phyloP scores from a whole-genome alignment of 2,329 filamentous ascomycete species.

The Botryotinia globosa region DNA sequence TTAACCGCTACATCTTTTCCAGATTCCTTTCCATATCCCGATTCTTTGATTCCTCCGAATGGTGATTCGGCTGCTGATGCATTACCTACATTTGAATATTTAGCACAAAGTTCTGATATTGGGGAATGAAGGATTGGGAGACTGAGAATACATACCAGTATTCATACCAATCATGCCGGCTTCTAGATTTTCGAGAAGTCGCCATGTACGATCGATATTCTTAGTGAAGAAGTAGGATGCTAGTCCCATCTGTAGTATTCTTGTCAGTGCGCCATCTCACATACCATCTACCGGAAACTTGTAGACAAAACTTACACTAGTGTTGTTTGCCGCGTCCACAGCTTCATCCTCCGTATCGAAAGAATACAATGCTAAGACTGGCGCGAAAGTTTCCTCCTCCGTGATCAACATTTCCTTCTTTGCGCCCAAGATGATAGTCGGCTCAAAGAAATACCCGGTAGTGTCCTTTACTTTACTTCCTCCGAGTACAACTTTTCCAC shows the following conservation, averaged over 20 bases:
- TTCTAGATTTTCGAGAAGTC: conserved; percentile 64
- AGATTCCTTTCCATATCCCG: conserved; percentile 65
- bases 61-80: conserved; percentile 64
- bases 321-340: conserved; percentile 57
- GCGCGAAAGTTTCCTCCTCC: conserved; percentile 64
- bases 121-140: too few species aligned
- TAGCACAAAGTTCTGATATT: neutral
- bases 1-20: conserved; percentile 64
- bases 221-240: conserved; percentile 69
- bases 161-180: conserved; percentile 69
- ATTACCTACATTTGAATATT: conserved; percentile 45
- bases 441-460: conserved; percentile 67
- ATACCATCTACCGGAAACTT: too few species aligned
- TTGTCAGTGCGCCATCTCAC: conserved; percentile 14
- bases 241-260: conserved; percentile 51
- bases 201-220: conserved; percentile 63
- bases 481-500: conserved; percentile 62
- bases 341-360: conserved; percentile 67
- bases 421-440: conserved; percentile 61
- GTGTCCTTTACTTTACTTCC: conserved; percentile 50
- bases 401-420: conserved; percentile 56
- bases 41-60: conserved; percentile 67
- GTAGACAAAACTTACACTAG: conserved; percentile 37
- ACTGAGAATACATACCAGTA: conserved; percentile 45
- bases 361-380: conserved; percentile 59